Evolutionary conservation across 129 eudicot species (phyloP), one percentile per base, ranked within the genome.

Genomic region (Helianthus tuberosus): DNA sequence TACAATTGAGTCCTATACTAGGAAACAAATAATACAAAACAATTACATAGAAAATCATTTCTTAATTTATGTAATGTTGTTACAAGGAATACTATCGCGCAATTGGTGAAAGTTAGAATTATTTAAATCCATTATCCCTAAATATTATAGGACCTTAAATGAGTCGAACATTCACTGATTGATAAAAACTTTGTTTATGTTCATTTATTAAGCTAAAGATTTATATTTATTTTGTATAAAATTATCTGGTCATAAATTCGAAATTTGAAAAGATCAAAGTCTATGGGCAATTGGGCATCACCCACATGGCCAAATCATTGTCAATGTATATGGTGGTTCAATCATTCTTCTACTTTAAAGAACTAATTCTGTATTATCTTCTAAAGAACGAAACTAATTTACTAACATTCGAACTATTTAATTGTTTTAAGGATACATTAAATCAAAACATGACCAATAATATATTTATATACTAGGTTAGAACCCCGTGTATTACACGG

Each of bases 231-330:
- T 51, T 15, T 17, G 4, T 59, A 49, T 49, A 48, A 39, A 69
- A 59, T 32, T 60, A 77, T 77, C 71, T 20, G 1, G 10, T 69
- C 39, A 77, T n/a, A 46, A 48, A 47, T 20, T 6, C 11, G 32
- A 67, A 29, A 51, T 46, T 35, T 47, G 63, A 9, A 48, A 49
- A 50, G 50, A 49, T 77, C 76, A 77, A 69, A 61, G 71, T 61
- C 65, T 61, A 66, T n/a, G 67, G 57, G 74, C 47, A 75, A 54
- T 69, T 27, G 60, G 66, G 74, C 48, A 76, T 66, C 76, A 1
- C 10, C 46, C 81, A 70, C 81, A 69, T 77, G 81, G 81, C 76
- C 66, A 62, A 69, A 77, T 77, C 81, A 77, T 77, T 77, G 81
- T 68, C 81, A 57, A 59, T 54, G 47, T 65, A 74, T 66, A 25